Evolutionary conservation across 495 filamentous ascomycete genomes (phyloP), one percentile per base, ranked within the genome.

Genomic region (Aspergillus nanangensis): DNA sequence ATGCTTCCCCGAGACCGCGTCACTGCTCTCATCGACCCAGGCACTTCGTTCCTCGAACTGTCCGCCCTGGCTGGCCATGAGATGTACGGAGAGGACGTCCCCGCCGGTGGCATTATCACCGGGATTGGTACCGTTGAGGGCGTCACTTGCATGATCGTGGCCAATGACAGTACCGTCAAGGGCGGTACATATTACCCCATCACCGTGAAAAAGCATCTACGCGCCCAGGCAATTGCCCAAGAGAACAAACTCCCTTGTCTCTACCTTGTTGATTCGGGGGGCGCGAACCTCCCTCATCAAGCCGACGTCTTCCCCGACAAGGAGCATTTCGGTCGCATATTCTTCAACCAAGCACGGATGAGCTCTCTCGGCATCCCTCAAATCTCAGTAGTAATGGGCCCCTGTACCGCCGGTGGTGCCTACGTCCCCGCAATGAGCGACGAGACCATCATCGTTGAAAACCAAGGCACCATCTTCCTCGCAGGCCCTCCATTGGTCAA

Each of bases 121-220:
- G 93, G 93, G 0, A 82, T 97, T 42, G 93, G 94, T 1, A 87
- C 83, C 1, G 86, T 98, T 2, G 83, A 91, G 55, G 93, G 94
- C 1, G 90, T 95, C 5, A 83, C 81, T 15, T 96, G 94, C 58
- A 84, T 97, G 74, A 87, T 98, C 50, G 87, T 98, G 37, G 93
- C 90, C 20, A 98, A 98, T 57, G 93, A 98, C 61, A 92, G 87
- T 73, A 98, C 93, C 11, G 93, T 96, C 50, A 98, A 98, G 70
- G 93, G 94, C n/a, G 93, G 93, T 37, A 96, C 94, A 2, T 98
- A 98, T 69, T 97, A 90, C 64, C 93, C 93, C 1, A 91, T 98
- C 41, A 98, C 93, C 2, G 90, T 98, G 24, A 96, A 96, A 72
- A 98, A 98, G 70, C 94, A 97, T 67, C 74, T 97, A 11, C 82